phyloP scores from a whole-genome alignment of 1,284 basidiomycete genomes.

The Cyathus olla region DNA sequence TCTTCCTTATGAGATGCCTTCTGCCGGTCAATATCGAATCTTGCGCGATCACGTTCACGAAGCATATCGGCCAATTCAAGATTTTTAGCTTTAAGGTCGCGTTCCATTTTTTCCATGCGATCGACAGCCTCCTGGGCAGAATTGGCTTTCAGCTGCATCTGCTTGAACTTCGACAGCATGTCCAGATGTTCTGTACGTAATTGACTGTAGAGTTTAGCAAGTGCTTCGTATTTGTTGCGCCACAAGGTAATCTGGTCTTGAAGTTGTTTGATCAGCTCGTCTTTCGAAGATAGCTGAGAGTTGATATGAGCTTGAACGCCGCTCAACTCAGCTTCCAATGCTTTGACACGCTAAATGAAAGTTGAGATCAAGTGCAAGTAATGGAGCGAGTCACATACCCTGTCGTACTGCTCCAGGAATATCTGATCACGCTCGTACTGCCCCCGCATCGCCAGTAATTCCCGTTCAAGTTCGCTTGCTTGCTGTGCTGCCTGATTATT shows the following conservation, averaged over 20 bases:
- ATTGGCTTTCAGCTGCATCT: conserved; percentile 97
- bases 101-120: conserved; percentile 99
- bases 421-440: conserved; percentile 99
- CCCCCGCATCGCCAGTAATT: conserved; percentile 93
- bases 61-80: conserved; percentile 99
- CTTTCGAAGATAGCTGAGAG: conserved; percentile 92
- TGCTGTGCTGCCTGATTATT: conserved; percentile 77
- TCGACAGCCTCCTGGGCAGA: conserved; percentile 99
- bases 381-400: conserved; percentile 60
- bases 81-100: conserved; percentile 98
- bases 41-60: conserved; percentile 94
- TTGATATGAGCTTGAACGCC: conserved; percentile 86
- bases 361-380: conserved; percentile 2
- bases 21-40: conserved; percentile 97
- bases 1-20: conserved; percentile 98
- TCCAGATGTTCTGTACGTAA: conserved; percentile 98
- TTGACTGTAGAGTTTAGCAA: conserved; percentile 99
- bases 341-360: conserved; percentile 86
- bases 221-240: conserved; percentile 99
- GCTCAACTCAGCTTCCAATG: conserved; percentile 91
- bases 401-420: conserved; percentile 97
- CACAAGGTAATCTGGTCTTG: conserved; percentile 98
- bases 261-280: conserved; percentile 95
- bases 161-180: conserved; percentile 97
- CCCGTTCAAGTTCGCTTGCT: conserved; percentile 87